Evolutionary conservation across 257 asterid species (phyloP).

Genomic region (Solanum microdontum): DNA sequence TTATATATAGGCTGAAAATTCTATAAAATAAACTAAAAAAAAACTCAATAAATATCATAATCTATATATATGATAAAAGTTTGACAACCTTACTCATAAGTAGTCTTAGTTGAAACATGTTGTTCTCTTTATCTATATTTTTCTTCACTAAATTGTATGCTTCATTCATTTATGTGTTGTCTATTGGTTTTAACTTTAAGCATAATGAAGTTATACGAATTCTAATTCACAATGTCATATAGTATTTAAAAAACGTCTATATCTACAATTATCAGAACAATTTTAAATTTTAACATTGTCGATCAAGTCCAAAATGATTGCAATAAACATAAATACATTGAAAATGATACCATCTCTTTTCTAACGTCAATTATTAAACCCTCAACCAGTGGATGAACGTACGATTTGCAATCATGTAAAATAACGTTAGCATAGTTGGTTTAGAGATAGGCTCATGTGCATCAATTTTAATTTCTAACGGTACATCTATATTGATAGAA

Average conservation of each 20-base stretch:
- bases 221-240: not conserved
- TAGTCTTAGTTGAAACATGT: not conserved
- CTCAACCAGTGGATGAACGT: too few relatives aligned
- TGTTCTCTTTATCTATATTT: not conserved
- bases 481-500: not conserved
- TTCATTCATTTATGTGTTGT: not conserved
- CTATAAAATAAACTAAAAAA: not conserved
- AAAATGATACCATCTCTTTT: too few relatives aligned
- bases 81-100: not conserved
- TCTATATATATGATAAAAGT: not conserved
- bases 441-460: not conserved
- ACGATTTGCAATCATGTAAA: not conserved
- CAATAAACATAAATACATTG: too few relatives aligned
- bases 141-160: not conserved
- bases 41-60: not conserved
- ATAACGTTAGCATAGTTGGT: not conserved
- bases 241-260: not conserved
- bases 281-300: too few relatives aligned
- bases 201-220: not conserved
- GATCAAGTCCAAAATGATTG: not conserved
- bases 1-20: not conserved
- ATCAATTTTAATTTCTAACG: not conserved
- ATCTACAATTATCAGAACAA: not conserved
- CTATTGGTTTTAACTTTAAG: not conserved
- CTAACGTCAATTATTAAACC: too few relatives aligned